Evolutionary conservation across 345 rosid genomes (phyloP), one percentile per base, ranked within the genome.

Genomic region (Clausena lansium): DNA sequence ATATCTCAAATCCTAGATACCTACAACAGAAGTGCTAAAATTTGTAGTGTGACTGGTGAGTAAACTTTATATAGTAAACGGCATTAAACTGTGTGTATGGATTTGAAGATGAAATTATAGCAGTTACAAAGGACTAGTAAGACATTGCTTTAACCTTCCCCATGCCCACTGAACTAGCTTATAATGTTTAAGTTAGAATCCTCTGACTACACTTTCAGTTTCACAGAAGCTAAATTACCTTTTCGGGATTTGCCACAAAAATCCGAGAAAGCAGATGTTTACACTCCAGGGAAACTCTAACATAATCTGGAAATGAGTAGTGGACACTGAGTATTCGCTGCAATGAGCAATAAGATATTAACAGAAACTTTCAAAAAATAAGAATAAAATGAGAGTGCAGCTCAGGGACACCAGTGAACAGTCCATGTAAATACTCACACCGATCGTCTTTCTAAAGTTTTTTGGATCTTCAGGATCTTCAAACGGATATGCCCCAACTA

Each of bases 401-500:
- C 17, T 45, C 50, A 45, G 17, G 50, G 13, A 11, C 50, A 45
- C 5, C 19, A 28, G 10, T 30, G n/a, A 61, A 63, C 58, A 41
- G 70, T 47, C n/a, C 19, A 8, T 41, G 14, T 32, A 69, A 52
- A 45, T 50, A 74, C 83, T 82, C 36, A 85, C 87, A 72, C 79
- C 81, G 1, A 89, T 84, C 0, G 88, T 83, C 80, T 87, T 89
- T 28, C 86, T 79, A 28, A 89, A 89, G 83, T 89, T 87, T 83
- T 76, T 89, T 24, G 88, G 90, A 70, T 89, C 87, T 19, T 75
- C 79, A 63, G 88, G 89, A 81, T 89, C 92, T 80, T 89, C 92
- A 67, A 89, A 86, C 15, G 92, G 92, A 77, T 86, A 89, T 70
- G 90, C 88, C 76, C 92, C 92, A 68, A 89, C 88, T 25, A 89